A percentile compares a stretch with the other conserved stretches of the same genome.
phyloP scores from a whole-genome alignment of 768 basidiomycete species.

The Rhodotorula toruloides region DNA sequence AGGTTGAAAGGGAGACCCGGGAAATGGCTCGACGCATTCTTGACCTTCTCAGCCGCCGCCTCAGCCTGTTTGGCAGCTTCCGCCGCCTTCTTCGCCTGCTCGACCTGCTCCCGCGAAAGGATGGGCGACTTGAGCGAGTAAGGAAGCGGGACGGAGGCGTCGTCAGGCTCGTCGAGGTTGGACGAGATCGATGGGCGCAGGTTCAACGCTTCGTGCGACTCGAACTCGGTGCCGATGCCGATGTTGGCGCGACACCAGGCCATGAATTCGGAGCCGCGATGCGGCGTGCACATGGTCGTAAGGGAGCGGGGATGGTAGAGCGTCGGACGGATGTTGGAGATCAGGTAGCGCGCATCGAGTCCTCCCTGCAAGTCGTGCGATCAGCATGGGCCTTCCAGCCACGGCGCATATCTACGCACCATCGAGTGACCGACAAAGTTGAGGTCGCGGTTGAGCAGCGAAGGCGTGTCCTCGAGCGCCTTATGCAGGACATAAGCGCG shows the following conservation, averaged over 20 bases:
- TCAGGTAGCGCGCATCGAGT: slow-evolving; percentile 86
- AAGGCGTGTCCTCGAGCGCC: slow-evolving; percentile 61
- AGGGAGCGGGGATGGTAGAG: slow-evolving; percentile 81
- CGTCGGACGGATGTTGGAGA: slow-evolving; percentile 72
- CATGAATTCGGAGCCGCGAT: slow-evolving; percentile 97
- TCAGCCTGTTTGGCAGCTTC: slow-evolving; percentile 24
- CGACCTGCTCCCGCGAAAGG: slow-evolving; percentile 44
- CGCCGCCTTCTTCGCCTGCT: slow-evolving; percentile 33
- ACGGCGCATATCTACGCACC: slow-evolving; percentile 47
- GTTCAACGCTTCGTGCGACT: slow-evolving; percentile 37
- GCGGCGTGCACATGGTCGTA: slow-evolving; percentile 85
- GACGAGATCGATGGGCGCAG: slow-evolving; percentile 16
- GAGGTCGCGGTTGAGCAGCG: slow-evolving; percentile 61
- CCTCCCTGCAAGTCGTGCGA: slow-evolving; percentile 56
- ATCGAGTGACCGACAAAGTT: slow-evolving; percentile 96
- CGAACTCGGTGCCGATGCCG: slow-evolving; percentile 63
- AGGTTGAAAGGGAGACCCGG: slow-evolving; percentile 54
- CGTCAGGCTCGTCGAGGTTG: slow-evolving; percentile 33
- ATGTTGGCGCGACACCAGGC: slow-evolving; percentile 91
- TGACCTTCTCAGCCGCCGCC: slow-evolving; percentile 7
- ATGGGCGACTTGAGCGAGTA: slow-evolving; percentile 52
- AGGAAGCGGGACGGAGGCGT: slow-evolving; percentile 41
- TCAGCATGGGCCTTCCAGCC: neutral
- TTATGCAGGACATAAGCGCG: slow-evolving; percentile 71
- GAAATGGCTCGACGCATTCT: neutral